Evolutionary conservation across 164 flowering plant species (phyloP).

Genomic region (Brasenia schreberi): DNA sequence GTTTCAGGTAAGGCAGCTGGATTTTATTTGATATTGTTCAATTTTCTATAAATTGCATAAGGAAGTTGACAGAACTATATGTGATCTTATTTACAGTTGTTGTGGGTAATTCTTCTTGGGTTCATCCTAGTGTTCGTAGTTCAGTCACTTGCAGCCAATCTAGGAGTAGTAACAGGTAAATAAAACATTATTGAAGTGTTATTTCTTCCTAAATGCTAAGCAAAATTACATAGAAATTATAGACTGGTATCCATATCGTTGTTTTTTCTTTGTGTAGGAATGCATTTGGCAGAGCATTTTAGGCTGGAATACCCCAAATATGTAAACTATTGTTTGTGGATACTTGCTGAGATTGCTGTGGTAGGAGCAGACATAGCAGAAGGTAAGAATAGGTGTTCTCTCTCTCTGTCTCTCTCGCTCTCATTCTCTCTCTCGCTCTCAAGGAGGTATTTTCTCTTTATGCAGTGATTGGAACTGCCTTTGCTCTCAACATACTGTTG

Average conservation of each 20-base stretch:
- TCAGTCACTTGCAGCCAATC: constrained; percentile 14
- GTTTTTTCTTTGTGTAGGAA: constrained; percentile 17
- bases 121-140: constrained; percentile 9
- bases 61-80: neutral
- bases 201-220: neutral
- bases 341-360: constrained; percentile 57
- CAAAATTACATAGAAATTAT: neutral
- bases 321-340: constrained; percentile 46
- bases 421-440: neutral
- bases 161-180: constrained; percentile 11
- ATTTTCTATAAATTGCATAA: neutral
- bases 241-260: neutral
- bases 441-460: neutral
- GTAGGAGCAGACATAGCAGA: constrained; percentile 69
- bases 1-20: neutral
- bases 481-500: constrained; percentile 13
- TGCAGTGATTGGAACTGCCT: constrained; percentile 13
- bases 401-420: constrained; percentile 2
- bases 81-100: constrained; percentile 3
- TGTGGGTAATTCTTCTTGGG: constrained; percentile 14
- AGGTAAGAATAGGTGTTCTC: constrained; percentile 20
- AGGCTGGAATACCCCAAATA: constrained; percentile 32
- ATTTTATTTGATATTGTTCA: neutral
- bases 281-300: constrained; percentile 43
- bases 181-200: neutral